Conservation (phyloP, 176 grass and related monocot species). For the Hordeum marinum region DNA sequence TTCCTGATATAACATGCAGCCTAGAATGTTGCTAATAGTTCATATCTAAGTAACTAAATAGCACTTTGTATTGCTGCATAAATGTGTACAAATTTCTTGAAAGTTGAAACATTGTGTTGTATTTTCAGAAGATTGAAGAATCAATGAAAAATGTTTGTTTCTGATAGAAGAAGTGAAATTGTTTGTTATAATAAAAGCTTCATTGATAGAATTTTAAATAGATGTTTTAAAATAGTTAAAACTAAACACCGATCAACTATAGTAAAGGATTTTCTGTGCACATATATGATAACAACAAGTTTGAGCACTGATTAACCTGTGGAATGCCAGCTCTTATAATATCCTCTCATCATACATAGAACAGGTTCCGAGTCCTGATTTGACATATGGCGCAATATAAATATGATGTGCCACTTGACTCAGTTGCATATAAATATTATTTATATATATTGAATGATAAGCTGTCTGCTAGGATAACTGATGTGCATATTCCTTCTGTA, state of each 20-base stretch:
- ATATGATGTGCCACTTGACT: not conserved
- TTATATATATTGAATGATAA: not conserved
- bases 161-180: not conserved
- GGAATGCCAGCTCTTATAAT: not conserved
- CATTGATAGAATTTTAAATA: not conserved
- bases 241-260: not conserved
- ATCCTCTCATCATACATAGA: not conserved
- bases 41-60: not conserved
- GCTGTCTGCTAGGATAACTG: not conserved
- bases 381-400: not conserved
- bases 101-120: not conserved
- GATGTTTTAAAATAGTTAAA: not conserved
- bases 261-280: not conserved
- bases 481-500: not conserved
- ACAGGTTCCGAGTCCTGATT: not conserved
- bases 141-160: not conserved
- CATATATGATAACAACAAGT: not conserved
- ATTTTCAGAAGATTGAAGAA: not conserved
- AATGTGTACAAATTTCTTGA: not conserved
- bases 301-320: not conserved
- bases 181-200: not conserved
- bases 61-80: not conserved
- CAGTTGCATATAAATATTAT: not conserved
- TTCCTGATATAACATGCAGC: not conserved
- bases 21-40: not conserved